These are phyloP conservation scores for Phialophora chinensis DNA, from an alignment of 2,329 filamentous ascomycete species.

Conservation along the genomic window DNA sequence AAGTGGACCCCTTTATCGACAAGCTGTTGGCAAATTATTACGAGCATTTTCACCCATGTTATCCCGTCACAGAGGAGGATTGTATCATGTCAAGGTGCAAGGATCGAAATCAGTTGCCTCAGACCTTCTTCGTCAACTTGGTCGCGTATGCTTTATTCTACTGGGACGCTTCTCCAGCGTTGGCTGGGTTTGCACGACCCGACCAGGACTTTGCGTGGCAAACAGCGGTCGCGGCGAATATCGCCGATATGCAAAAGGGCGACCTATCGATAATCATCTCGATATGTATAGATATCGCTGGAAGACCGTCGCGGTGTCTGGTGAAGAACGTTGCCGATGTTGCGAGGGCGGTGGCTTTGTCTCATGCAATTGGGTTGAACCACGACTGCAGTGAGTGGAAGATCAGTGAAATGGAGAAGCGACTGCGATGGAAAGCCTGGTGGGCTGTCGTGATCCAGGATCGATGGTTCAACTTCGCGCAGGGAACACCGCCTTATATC, in stretches of 20 bases:
- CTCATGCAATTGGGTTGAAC: constrained; percentile 63
- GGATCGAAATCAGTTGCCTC: constrained; percentile 57
- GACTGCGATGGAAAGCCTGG: constrained; percentile 59
- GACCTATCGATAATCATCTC: constrained; percentile 65
- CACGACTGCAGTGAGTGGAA: constrained; percentile 62
- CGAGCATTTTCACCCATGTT: constrained; percentile 63
- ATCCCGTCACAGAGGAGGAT: constrained; percentile 64
- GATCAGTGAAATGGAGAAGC: constrained; percentile 57
- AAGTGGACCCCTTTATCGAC: constrained; percentile 61
- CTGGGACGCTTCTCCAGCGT: constrained; percentile 59
- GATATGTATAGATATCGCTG: constrained; percentile 64
- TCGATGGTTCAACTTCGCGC: constrained; percentile 62
- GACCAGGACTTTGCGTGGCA: constrained; percentile 68
- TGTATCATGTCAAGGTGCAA: constrained; percentile 60
- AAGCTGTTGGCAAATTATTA: constrained; percentile 62
- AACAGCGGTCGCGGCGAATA: constrained; percentile 64
- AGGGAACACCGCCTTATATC: constrained; percentile 62
- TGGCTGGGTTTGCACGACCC: constrained; percentile 57
- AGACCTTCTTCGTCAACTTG: constrained; percentile 62
- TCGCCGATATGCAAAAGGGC: constrained; percentile 62
- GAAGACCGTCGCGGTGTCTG: constrained; percentile 53
- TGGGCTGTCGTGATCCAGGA: constrained; percentile 65
- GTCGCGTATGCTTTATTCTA: constrained; percentile 65
- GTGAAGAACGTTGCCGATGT: constrained; percentile 58
- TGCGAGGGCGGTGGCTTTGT: constrained; percentile 60